Conservation (phyloP, 2,329 filamentous ascomycete species). For the Colletotrichum sp. region DNA sequence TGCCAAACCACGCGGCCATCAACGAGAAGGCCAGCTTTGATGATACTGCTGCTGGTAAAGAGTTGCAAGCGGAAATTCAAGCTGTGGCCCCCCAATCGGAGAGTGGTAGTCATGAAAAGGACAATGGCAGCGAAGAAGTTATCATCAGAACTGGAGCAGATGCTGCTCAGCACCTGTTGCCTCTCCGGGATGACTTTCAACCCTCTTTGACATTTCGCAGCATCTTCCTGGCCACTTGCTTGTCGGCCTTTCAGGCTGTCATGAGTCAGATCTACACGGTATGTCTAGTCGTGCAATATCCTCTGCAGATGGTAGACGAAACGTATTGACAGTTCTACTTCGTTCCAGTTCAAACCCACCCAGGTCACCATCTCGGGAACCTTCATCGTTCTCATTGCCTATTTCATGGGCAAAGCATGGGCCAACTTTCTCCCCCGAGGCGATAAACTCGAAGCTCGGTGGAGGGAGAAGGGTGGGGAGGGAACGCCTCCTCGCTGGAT, state of each 20-base stretch:
- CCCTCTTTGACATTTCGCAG: conserved; percentile 57
- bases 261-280: conserved; percentile 62
- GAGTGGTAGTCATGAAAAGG: conserved; percentile 10
- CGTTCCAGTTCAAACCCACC: conserved; percentile 56
- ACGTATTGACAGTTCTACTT: background rate
- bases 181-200: conserved; percentile 59
- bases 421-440: conserved; percentile 54
- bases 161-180: conserved; percentile 51
- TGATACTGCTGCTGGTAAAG: conserved; percentile 10
- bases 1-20: conserved; percentile 31
- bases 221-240: conserved; percentile 51
- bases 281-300: conserved; percentile 19
- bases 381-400: conserved; percentile 62
- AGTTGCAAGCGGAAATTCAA: conserved; percentile 26
- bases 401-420: conserved; percentile 57
- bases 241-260: conserved; percentile 58
- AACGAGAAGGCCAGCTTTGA: conserved; percentile 31
- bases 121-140: conserved; percentile 37
- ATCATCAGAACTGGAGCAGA: conserved; percentile 59
- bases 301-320: background rate
- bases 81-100: conserved; percentile 16
- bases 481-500: conserved; percentile 48
- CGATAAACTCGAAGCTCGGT: conserved; percentile 51
- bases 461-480: conserved; percentile 45
- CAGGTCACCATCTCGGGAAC: conserved; percentile 51